Evolutionary conservation across 495 filamentous ascomycete genomes (phyloP), one percentile per base, ranked within the genome.

Genomic region (Beverwykella pulmonaria): DNA sequence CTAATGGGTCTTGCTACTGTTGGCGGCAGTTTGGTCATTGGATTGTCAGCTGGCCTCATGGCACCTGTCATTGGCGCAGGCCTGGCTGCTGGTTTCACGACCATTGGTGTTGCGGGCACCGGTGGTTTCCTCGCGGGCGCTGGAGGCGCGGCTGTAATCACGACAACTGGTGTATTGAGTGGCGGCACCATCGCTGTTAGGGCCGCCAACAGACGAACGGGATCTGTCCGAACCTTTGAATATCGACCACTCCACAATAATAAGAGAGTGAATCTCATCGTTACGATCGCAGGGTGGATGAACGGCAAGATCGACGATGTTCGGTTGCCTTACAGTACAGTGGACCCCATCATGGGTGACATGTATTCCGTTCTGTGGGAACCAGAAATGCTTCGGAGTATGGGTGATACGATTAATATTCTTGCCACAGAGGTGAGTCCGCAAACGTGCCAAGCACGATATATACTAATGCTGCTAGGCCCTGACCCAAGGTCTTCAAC

Each of bases 391-490:
- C 83, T 99, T 67, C 89, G 85, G 50, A 94, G 90, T 73, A 98
- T 97, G 90, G 94, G 94, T 82, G 89, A 92, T 59, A 99, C 94
- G 23, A 98, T 99, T 70, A 96, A 97, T 69, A 97, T 99, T 75
- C 82, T 99, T 50, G 94, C 95, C 59, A 97, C 95, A 44, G 94
- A 99, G 86, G 92, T 95, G 79, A 79, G 83, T 60, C 68, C n/a
- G 6, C 26, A n/a, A 48, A 17, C 41, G 7, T n/a, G 26, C 22
- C 23, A 17, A 22, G 8, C 20, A 19, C 20, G 29, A 53, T 14
- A 20, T 1, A 22, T 32, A 56, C 60, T 50, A 44, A 34, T 47
- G 15, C 44, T 67, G 7, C 17, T 75, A 94, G 90, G 94, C 95
- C 71, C 84, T 99, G 22, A 96, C 94, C 0, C 92, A 97, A 83